Percentiles rank a stretch among this genome's conserved stretches.
Evolutionary conservation across 1,284 basidiomycete species (phyloP).

Genomic region (Ganoderma lingzhi): DNA sequence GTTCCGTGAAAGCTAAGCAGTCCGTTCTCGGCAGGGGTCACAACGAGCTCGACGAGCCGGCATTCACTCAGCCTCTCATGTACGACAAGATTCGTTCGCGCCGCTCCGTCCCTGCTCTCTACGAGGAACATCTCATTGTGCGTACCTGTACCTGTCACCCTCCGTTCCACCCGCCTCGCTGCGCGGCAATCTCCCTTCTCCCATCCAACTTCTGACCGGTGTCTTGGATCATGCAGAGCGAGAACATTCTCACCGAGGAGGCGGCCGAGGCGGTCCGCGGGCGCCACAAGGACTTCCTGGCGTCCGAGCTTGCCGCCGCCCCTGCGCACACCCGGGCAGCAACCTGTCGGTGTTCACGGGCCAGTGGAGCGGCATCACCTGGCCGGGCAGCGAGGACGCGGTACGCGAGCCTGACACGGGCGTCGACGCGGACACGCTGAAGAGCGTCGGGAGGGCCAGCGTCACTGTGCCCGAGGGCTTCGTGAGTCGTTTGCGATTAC

Average conservation of each 20-base stretch:
- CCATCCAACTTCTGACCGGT: neutral
- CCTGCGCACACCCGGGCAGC: constrained; percentile 56
- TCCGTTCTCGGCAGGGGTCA: constrained; percentile 63
- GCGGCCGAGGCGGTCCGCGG: constrained; percentile 60
- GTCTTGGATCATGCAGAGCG: constrained; percentile 49
- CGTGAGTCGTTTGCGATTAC: constrained; percentile 9
- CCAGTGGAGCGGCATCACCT: constrained; percentile 77
- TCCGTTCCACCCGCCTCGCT: neutral
- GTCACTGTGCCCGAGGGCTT: constrained; percentile 79
- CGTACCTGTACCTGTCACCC: constrained; percentile 37
- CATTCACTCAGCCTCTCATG: constrained; percentile 91
- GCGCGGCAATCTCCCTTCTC: neutral
- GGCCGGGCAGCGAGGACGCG: constrained; percentile 70
- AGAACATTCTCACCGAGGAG: constrained; percentile 60
- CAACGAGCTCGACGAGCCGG: constrained; percentile 92
- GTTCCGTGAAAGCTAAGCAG: no score
- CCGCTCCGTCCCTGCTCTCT: constrained; percentile 81
- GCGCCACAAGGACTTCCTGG: constrained; percentile 68
- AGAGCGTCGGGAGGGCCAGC: constrained; percentile 71
- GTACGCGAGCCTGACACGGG: constrained; percentile 73
- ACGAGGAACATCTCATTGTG: constrained; percentile 82
- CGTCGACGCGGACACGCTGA: constrained; percentile 58
- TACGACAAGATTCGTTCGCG: constrained; percentile 84
- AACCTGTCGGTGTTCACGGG: constrained; percentile 58
- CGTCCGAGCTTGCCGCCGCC: constrained; percentile 61